Evolutionary conservation across 2,329 filamentous ascomycete species (phyloP).

Genomic region (Exophiala sp.): DNA sequence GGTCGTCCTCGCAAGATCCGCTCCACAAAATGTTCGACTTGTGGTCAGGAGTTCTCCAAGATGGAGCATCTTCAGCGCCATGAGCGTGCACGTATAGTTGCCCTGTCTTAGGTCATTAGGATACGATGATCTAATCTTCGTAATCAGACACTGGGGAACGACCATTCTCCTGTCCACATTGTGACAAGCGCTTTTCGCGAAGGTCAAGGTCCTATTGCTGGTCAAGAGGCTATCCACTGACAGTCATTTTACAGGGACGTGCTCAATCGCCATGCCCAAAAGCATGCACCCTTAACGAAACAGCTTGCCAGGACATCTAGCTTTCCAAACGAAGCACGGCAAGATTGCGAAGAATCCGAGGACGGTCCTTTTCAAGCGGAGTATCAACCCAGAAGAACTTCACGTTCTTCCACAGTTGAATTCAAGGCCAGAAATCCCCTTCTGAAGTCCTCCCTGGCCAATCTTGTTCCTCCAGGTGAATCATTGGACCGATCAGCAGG

Average conservation of each 20-base stretch:
- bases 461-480: neutral
- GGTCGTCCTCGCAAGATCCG: neutral
- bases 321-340: no score
- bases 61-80: constrained; percentile 1
- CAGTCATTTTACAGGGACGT: neutral
- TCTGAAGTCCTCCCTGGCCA: neutral
- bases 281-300: neutral
- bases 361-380: neutral
- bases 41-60: constrained; percentile 1
- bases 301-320: no score
- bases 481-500: neutral
- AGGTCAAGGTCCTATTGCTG: neutral
- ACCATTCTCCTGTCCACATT: neutral
- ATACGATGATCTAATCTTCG: no score
- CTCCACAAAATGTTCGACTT: neutral
- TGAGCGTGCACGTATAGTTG: neutral
- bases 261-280: neutral
- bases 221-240: neutral
- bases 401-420: neutral
- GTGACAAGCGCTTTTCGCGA: constrained; percentile 1
- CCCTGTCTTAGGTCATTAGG: no score
- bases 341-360: no score
- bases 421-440: neutral
- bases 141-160: neutral
- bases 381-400: neutral